Evolutionary conservation across 78 protist genomes (phyloP).

Genomic region (Dictyostelium discoideum): DNA sequence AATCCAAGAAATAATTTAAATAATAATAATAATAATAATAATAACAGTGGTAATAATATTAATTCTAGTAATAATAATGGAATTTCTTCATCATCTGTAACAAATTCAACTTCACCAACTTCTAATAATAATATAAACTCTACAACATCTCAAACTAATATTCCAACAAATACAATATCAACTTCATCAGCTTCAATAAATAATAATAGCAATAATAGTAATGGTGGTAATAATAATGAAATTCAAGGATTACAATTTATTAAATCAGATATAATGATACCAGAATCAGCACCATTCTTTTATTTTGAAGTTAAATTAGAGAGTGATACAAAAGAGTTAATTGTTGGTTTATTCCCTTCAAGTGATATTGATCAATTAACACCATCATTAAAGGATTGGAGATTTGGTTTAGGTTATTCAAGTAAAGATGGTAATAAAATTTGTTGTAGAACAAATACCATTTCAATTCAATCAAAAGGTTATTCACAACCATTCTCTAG

Average conservation of each 20-base stretch:
- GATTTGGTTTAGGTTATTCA: conserved; percentile 48
- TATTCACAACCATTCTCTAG: conserved; percentile 46
- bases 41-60: not conserved
- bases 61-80: too few relatives aligned
- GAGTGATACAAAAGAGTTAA: conserved; percentile 1
- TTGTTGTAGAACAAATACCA: not conserved
- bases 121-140: not conserved
- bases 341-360: conserved; percentile 39
- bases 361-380: conserved; percentile 4
- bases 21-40: not conserved
- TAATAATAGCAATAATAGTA: not conserved
- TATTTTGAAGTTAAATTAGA: conserved; percentile 83
- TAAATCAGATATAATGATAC: conserved; percentile 46
- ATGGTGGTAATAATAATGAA: not conserved
- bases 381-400: conserved; percentile 37
- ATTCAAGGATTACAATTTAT: conserved; percentile 6
- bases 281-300: conserved; percentile 64
- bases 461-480: not conserved
- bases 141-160: not conserved
- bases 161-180: not conserved
- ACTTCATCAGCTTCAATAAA: not conserved
- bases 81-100: not conserved
- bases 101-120: not conserved
- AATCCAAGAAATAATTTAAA: not conserved
- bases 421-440: conserved; percentile 50